Evolutionary conservation across 805 yeast genomes (phyloP).

Genomic region (Candida mattraensis): DNA sequence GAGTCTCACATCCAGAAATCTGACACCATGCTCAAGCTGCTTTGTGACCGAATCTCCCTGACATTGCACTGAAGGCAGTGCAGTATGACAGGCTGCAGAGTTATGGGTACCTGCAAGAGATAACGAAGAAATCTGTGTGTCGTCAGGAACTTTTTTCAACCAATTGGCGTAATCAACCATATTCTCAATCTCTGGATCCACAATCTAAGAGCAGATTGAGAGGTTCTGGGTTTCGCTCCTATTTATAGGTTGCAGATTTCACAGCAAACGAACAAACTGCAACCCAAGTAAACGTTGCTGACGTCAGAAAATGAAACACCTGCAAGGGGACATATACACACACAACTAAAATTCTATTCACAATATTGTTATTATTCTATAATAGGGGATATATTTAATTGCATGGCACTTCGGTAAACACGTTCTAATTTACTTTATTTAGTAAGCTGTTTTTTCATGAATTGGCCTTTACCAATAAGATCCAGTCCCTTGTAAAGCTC

Average conservation of each 20-base stretch:
- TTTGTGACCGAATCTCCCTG: slow-evolving; percentile 60
- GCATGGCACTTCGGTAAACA: slow-evolving; percentile 1
- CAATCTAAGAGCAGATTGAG: too few species aligned
- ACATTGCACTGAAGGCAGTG: slow-evolving; percentile 76
- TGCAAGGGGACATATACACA: too few species aligned
- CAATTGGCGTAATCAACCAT: slow-evolving; percentile 38
- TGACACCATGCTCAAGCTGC: slow-evolving; percentile 71
- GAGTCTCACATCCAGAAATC: slow-evolving; percentile 68
- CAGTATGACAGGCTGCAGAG: slow-evolving; percentile 67
- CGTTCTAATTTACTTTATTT: background rate
- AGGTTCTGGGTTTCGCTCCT: too few species aligned
- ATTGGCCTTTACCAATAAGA: slow-evolving; percentile 8
- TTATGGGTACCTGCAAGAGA: slow-evolving; percentile 87
- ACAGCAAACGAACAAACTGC: too few species aligned
- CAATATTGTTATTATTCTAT: slow-evolving; percentile 5
- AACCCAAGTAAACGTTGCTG: too few species aligned
- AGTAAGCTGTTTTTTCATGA: slow-evolving; percentile 1
- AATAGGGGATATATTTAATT: background rate
- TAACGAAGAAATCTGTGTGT: slow-evolving; percentile 49
- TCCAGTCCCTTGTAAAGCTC: slow-evolving; percentile 26
- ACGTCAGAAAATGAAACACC: too few species aligned
- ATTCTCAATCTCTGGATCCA: background rate
- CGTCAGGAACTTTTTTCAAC: slow-evolving; percentile 55
- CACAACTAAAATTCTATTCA: too few species aligned
- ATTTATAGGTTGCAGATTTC: too few species aligned